These are phyloP conservation scores for Hyphopichia fennica DNA, from an alignment of 1,139 yeast species.

Conservation along the genomic window DNA sequence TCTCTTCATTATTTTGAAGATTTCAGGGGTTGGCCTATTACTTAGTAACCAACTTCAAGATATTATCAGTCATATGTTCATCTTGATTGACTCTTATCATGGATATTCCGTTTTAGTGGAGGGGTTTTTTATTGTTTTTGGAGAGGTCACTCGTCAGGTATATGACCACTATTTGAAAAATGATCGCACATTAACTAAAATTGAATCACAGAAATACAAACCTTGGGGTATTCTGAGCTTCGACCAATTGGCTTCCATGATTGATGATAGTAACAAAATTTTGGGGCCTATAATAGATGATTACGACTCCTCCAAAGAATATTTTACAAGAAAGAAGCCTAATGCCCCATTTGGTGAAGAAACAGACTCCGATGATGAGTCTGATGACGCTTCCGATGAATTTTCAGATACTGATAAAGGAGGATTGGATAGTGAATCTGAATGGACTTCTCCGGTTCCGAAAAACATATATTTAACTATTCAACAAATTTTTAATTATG, in stretches of 20 bases:
- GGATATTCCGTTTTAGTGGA: slow-evolving; percentile 73
- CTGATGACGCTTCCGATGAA: slow-evolving; percentile 22
- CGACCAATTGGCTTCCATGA: slow-evolving; percentile 38
- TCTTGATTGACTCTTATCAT: slow-evolving; percentile 78
- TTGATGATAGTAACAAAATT: slow-evolving; percentile 38
- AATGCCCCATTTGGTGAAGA: slow-evolving; percentile 38
- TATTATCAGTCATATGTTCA: slow-evolving; percentile 69
- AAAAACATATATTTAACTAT: slow-evolving; percentile 55
- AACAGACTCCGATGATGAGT: slow-evolving; percentile 41
- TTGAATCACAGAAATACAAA: slow-evolving; percentile 22
- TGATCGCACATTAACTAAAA: slow-evolving; percentile 13
- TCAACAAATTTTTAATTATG: slow-evolving; percentile 64
- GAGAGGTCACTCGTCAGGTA: slow-evolving; percentile 60
- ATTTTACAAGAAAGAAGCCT: slow-evolving; percentile 29
- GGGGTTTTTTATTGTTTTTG: slow-evolving; percentile 73
- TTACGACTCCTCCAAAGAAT: slow-evolving; percentile 34
- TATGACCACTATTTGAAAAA: slow-evolving; percentile 32
- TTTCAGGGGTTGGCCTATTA: slow-evolving; percentile 68
- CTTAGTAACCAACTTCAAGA: slow-evolving; percentile 62
- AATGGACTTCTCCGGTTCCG: slow-evolving; percentile 70
- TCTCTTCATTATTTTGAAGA: slow-evolving; percentile 60
- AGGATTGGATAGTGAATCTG: slow-evolving; percentile 18
- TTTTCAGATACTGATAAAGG: slow-evolving; percentile 14
- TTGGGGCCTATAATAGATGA: slow-evolving; percentile 22
- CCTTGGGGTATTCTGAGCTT: slow-evolving; percentile 58